Percentiles rank a stretch among this genome's conserved stretches.
Evolutionary conservation across 805 yeast genomes (phyloP).

Genomic region (Wickerhamomyces bovis): DNA sequence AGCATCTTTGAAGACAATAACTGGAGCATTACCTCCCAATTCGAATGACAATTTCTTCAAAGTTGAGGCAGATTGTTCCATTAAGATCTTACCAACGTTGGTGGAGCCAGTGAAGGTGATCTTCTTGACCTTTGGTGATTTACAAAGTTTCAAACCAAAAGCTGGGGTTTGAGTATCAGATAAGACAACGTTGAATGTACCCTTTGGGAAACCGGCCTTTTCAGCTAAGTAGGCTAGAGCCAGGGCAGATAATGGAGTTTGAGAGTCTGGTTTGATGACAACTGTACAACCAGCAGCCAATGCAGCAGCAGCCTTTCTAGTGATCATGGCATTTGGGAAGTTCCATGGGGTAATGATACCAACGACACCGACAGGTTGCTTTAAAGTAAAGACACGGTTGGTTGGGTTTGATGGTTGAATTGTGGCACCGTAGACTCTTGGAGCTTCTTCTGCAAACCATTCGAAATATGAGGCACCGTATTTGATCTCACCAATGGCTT

Average conservation of each 20-base stretch:
- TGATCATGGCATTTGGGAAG: conserved; percentile 63
- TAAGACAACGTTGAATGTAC: conserved; percentile 47
- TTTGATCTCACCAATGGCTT: conserved; percentile 49
- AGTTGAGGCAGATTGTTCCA: conserved; percentile 51
- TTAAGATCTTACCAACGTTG: conserved; percentile 51
- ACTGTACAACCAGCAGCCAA: conserved; percentile 61
- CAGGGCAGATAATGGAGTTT: conserved; percentile 55
- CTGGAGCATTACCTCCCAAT: conserved; percentile 65
- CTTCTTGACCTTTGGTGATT: conserved; percentile 44
- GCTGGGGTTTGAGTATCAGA: conserved; percentile 46
- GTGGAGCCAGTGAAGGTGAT: conserved; percentile 64
- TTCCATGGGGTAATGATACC: conserved; percentile 64
- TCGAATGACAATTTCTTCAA: conserved; percentile 58
- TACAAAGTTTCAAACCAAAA: conserved; percentile 45
- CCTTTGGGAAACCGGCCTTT: conserved; percentile 56
- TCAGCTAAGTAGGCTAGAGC: conserved; percentile 50
- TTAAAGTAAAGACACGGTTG: conserved; percentile 46
- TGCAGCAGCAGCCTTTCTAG: conserved; percentile 61
- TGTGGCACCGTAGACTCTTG: conserved; percentile 48
- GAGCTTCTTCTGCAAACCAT: conserved; percentile 76
- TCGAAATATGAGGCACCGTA: conserved; percentile 73
- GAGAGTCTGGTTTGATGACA: conserved; percentile 55
- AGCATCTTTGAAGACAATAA: conserved; percentile 56
- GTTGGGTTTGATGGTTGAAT: conserved; percentile 47
- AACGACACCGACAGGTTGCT: conserved; percentile 60